These are phyloP conservation scores for Tetragonia tetragonoides DNA, from an alignment of 148 eudicot genomes.

Conservation along the genomic window DNA sequence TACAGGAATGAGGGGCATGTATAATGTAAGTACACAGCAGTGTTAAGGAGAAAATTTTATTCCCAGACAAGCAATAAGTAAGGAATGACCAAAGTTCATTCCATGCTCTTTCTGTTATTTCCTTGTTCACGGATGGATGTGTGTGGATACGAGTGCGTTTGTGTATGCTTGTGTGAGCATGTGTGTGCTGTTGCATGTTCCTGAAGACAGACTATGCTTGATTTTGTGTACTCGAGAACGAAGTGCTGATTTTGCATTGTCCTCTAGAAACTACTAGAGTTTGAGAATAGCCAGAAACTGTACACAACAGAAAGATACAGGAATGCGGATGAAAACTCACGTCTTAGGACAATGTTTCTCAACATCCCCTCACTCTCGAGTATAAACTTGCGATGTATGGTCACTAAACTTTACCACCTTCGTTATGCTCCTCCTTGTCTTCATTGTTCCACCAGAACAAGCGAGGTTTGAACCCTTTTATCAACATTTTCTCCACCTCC, in stretches of 20 bases:
- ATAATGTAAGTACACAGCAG: not conserved
- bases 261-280: too few species aligned
- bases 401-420: not conserved
- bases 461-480: conserved; percentile 45
- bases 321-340: not conserved
- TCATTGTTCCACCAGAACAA: conserved; percentile 18
- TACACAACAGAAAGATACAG: not conserved
- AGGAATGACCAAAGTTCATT: not conserved
- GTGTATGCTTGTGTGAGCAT: too few species aligned
- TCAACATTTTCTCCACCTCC: conserved; percentile 63
- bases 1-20: not conserved
- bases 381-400: not conserved
- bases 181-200: too few species aligned
- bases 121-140: too few species aligned
- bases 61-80: not conserved
- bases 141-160: too few species aligned
- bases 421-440: not conserved
- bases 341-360: not conserved
- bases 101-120: not conserved
- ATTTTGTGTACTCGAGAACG: too few species aligned
- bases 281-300: too few species aligned
- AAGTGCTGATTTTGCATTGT: too few species aligned
- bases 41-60: not conserved
- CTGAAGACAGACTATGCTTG: too few species aligned
- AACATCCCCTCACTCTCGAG: not conserved